Base-by-base conservation (phyloP, 345 rosid genomes). In the Linum trigynum region DNA sequence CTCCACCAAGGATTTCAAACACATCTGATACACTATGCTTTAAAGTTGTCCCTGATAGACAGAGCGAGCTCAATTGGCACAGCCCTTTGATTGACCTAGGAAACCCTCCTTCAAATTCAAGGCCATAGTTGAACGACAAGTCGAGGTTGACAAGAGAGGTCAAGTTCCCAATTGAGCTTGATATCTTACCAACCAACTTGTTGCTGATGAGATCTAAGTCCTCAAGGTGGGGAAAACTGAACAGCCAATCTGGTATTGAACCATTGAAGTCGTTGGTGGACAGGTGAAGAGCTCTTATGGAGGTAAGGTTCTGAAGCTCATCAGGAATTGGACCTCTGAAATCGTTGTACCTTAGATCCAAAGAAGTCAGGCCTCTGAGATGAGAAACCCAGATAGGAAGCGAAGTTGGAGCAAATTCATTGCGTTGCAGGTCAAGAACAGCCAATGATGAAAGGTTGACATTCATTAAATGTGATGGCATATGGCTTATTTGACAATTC, bases 381-480 rank as follows among this genome's bases (percentile, higher is more conserved):
- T 39, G 23, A 38, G 61, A 70, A 60, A 73, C 2, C 79, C 77
- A 76, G 14, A 15, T 5, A 42, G 37, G 43, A 59, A 73, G 32
- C 1, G 38, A 42, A 57, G 69, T 17, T 17, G 63, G 16, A 39
- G 2, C 39, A 23, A 72, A 50, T 8, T 1, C 0, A 36, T 76
- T 72, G 1, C 0, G 0, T 0, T 69, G 69, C 38, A 77, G 57
- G 70, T 80, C 77, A n/a, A 80, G 78, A 5, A 61, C 0, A 0
- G 11, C 17, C 39, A 80, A 73, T 12, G 75, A 72, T 1, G 77
- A 56, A 4, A 74, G 64, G 39, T 76, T 74, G 3, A 50, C 43
- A 60, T 17, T 0, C 4, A 41, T 3, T 12, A 17, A 10, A 1
- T 23, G 32, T 23, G 51, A 15, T 41, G 69, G 48, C 38, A 68